phyloP scores from a whole-genome alignment of 495 filamentous ascomycete genomes.

The Daldinia caldariorum region DNA sequence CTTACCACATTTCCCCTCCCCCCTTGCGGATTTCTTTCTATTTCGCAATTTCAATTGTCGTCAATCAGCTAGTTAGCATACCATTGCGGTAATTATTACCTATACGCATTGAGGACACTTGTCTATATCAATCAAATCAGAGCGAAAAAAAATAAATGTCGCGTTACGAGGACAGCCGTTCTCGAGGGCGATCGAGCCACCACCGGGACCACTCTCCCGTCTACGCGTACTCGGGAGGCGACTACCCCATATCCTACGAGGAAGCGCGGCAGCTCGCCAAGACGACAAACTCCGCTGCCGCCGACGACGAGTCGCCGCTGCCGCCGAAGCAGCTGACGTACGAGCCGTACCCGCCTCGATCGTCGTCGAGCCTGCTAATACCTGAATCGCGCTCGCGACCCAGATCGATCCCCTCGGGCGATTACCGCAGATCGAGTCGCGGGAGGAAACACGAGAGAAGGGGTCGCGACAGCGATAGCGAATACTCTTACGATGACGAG shows the following conservation, averaged over 20 bases:
- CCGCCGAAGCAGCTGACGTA: slow-evolving; percentile 41
- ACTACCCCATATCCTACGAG: slow-evolving; percentile 30
- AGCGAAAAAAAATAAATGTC: slow-evolving; percentile 46
- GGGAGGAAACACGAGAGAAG: slow-evolving; percentile 26
- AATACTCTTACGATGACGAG: slow-evolving; percentile 24
- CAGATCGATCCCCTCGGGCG: slow-evolving; percentile 37
- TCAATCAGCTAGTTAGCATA: neutral
- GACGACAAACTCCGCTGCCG: neutral
- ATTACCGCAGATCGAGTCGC: slow-evolving; percentile 34
- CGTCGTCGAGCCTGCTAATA: slow-evolving; percentile 26
- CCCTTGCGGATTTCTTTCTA: neutral
- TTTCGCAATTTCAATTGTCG: slow-evolving; percentile 15
- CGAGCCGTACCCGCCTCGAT: slow-evolving; percentile 36
- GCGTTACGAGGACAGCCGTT: slow-evolving; percentile 43
- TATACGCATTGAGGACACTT: neutral
- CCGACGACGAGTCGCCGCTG: slow-evolving; percentile 16
- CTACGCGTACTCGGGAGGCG: slow-evolving; percentile 29
- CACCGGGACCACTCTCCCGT: slow-evolving; percentile 28
- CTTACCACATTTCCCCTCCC: neutral
- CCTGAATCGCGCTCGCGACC: slow-evolving; percentile 35
- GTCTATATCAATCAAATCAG: slow-evolving; percentile 19
- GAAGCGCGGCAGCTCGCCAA: slow-evolving; percentile 28
- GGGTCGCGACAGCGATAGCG: slow-evolving; percentile 27
- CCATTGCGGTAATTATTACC: slow-evolving; percentile 7
- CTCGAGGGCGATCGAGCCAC: slow-evolving; percentile 30